These are phyloP conservation scores for Calonectria pauciramosa DNA, from an alignment of 2,329 filamentous ascomycete genomes.

Conservation along the genomic window DNA sequence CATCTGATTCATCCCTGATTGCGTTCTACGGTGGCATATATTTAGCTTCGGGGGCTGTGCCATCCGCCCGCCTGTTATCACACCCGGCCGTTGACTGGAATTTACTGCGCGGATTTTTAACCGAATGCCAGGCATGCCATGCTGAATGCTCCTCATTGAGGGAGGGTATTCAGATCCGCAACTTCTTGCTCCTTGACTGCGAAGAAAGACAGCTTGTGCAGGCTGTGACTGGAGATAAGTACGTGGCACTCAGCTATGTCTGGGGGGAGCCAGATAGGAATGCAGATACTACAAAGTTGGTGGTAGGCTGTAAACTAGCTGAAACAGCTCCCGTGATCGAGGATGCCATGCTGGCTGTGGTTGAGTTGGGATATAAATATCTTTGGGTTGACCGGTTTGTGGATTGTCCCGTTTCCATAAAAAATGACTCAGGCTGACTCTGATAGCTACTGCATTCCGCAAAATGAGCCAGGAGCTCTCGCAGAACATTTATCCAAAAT, in stretches of 20 bases:
- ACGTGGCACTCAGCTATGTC: constrained; percentile 23
- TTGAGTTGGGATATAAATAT: neutral
- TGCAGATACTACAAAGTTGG: neutral
- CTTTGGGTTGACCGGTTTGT: constrained; percentile 20
- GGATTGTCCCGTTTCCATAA: no score
- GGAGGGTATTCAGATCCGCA: neutral
- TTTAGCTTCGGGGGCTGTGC: neutral
- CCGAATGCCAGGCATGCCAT: neutral
- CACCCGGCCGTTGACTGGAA: neutral
- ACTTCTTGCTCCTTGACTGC: constrained; percentile 10
- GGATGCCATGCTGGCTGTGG: constrained; percentile 11
- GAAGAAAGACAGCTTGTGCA: neutral
- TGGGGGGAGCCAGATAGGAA: constrained; percentile 1
- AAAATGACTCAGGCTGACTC: neutral
- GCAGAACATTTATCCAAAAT: constrained; percentile 9
- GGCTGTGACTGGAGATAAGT: neutral
- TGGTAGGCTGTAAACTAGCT: neutral
- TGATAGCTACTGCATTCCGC: constrained; percentile 11
- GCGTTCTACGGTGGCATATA: constrained; percentile 15
- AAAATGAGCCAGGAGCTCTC: neutral
- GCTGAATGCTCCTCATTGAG: neutral
- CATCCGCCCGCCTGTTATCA: neutral
- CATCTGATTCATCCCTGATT: neutral
- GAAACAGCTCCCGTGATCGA: neutral
- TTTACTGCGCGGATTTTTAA: neutral